Evolutionary conservation across 139 green algal genomes (phyloP).

Genomic region (Chlamydomonas applanata): DNA sequence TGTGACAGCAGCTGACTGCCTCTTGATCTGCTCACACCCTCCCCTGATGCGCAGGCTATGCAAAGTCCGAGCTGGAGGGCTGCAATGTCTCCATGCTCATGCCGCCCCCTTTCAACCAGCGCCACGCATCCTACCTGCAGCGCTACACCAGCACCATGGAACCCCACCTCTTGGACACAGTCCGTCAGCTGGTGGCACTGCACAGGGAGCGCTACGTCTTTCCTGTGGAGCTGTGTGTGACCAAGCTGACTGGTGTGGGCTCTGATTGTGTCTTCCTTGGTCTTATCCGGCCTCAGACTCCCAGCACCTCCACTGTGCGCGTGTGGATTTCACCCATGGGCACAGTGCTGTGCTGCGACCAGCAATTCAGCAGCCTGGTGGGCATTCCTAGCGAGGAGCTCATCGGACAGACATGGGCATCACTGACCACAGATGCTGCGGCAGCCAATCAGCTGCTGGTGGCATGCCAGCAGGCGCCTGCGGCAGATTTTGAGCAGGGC

Average conservation of each 20-base stretch:
- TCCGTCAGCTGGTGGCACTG: constrained; percentile 35
- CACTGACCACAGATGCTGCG: too few species aligned
- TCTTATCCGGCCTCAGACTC: not conserved
- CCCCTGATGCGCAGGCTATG: constrained; percentile 7
- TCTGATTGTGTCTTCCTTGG: constrained; percentile 33
- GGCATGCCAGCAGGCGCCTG: too few species aligned
- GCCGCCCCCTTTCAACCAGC: constrained; percentile 33
- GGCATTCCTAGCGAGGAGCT: constrained; percentile 5
- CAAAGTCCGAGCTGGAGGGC: constrained; percentile 28
- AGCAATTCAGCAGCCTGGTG: constrained; percentile 6
- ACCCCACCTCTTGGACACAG: constrained; percentile 41
- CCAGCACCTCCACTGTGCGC: constrained; percentile 2
- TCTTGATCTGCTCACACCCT: too few species aligned
- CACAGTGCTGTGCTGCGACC: constrained; percentile 28
- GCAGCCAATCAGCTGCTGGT: too few species aligned
- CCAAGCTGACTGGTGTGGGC: constrained; percentile 28
- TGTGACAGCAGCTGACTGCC: too few species aligned
- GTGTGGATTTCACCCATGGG: constrained; percentile 29
- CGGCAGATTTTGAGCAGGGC: too few species aligned
- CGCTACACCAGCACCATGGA: constrained; percentile 31
- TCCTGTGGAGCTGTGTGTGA: constrained; percentile 27
- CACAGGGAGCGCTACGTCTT: constrained; percentile 38
- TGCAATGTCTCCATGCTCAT: constrained; percentile 29
- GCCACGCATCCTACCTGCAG: constrained; percentile 35
- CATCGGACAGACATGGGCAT: too few species aligned